Base-by-base conservation (phyloP, 1,139 yeast species). In the Debaryomycetaceae sp. region DNA sequence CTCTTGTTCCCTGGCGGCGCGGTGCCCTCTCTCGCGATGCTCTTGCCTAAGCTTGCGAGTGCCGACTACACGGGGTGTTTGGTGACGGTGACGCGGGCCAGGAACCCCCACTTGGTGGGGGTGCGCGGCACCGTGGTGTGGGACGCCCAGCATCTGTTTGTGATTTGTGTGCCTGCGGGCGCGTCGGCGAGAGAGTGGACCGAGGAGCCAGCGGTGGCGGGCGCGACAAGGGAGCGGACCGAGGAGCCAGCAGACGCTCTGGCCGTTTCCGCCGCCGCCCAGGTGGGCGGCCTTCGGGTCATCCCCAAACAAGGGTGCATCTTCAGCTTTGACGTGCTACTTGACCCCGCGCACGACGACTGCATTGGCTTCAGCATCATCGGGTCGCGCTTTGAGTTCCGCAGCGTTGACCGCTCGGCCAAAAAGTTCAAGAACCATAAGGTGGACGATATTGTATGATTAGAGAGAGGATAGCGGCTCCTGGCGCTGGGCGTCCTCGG, bases 351-450 rank as follows among this genome's bases (percentile, higher is more conserved):
- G 4, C 52, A 49, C 4, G 46, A 44, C 2, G 64, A 65, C 17
- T 53, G 63, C 23, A 43, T 77, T 17, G 71, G 71, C 14, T 85
- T 83, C 53, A 75, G 81, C 12, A 71, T 89, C 5, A 58, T 86
- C 10, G 97, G 97, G 1, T 82, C 89, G 23, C 65, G 96, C 37
- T 74, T 89, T 45, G 77, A 80, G 40, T 73, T 79, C 40, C 69
- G 95, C 48, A 69, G 91, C 25, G 77, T 78, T 4, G 97, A 89
- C 45, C 65, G 98, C 37, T 77, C 95, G 0, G 85, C 83, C 16
- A 76, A 83, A 45, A 88, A 89, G 62, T 88, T 88, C 65, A 89
- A 89, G 56, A 74, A 78, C 37, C 91, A 81, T 43, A 69, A 73
- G 21, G 82, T 82, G 27, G 83, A 75, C 37, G 85, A 79, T 49